A percentile compares a stretch with the other conserved stretches of the same genome.
phyloP scores from a whole-genome alignment of 2,329 filamentous ascomycete species.

The Chaetothyriales sp. region DNA sequence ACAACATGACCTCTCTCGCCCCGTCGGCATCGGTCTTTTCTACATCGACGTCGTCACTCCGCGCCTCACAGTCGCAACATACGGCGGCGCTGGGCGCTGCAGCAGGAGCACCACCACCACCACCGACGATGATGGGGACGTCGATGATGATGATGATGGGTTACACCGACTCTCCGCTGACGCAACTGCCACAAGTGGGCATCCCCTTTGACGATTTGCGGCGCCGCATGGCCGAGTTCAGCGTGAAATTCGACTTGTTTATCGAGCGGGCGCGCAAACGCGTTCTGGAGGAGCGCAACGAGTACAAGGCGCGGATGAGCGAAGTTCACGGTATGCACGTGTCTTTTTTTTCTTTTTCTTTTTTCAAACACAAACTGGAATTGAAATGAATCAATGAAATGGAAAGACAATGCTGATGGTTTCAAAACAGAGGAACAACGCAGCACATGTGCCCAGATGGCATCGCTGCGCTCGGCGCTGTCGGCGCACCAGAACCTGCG shows the following conservation, averaged over 20 bases:
- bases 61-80: constrained; percentile 15
- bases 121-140: not conserved
- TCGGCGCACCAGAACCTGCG: constrained; percentile 14
- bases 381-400: too few relatives aligned
- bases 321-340: constrained; percentile 75
- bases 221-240: constrained; percentile 90
- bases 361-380: not conserved
- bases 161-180: constrained; percentile 16
- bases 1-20: constrained; percentile 8
- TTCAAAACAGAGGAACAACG: constrained; percentile 63
- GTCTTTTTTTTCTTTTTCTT: not conserved
- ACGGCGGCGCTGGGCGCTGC: not conserved
- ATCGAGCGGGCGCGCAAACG: constrained; percentile 84
- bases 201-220: constrained; percentile 94
- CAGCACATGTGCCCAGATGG: constrained; percentile 51
- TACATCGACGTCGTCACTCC: constrained; percentile 15
- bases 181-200: constrained; percentile 64
- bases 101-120: too few relatives aligned
- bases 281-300: constrained; percentile 83
- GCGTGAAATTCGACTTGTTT: constrained; percentile 76
- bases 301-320: constrained; percentile 79
- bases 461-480: constrained; percentile 37
- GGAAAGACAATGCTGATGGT: constrained; percentile 1
- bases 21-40: constrained; percentile 8
- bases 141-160: not conserved